Conservation (phyloP, 306 rosid genomes). For the Luffa aegyptiaca region DNA sequence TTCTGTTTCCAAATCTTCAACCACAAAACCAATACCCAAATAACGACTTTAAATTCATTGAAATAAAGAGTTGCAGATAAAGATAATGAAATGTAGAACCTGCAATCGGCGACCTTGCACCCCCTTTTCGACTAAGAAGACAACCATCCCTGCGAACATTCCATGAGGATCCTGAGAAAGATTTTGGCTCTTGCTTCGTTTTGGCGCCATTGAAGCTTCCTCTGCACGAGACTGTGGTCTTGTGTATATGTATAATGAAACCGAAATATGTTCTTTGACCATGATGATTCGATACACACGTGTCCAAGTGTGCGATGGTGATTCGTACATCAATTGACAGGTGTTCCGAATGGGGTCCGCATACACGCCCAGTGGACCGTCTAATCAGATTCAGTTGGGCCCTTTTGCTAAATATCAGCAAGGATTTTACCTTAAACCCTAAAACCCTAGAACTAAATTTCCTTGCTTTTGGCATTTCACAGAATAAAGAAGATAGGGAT, state of each 20-base stretch:
- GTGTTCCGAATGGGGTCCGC: background rate
- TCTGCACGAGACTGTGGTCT: conserved; percentile 1
- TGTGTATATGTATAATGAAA: background rate
- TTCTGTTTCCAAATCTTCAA: conserved; percentile 85
- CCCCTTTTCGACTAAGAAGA: conserved; percentile 49
- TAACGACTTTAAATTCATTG: background rate
- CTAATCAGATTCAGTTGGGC: background rate
- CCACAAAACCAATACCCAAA: background rate
- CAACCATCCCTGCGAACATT: conserved; percentile 55
- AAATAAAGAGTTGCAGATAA: background rate
- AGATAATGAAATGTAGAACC: conserved; percentile 20
- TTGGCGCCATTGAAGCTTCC: conserved; percentile 55
- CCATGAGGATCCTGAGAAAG: conserved; percentile 33
- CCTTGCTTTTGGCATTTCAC: background rate
- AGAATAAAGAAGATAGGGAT: background rate
- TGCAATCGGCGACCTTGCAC: conserved; percentile 75
- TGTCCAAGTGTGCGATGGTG: background rate
- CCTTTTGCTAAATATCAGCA: background rate
- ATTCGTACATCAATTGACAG: background rate
- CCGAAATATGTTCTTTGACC: background rate
- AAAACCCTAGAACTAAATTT: background rate
- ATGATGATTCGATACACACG: background rate
- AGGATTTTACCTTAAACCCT: background rate
- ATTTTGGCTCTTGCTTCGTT: conserved; percentile 26
- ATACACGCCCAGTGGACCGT: background rate